Evolutionary conservation across 1,139 yeast species (phyloP).

Genomic region (Geotrichum histeridarum): DNA sequence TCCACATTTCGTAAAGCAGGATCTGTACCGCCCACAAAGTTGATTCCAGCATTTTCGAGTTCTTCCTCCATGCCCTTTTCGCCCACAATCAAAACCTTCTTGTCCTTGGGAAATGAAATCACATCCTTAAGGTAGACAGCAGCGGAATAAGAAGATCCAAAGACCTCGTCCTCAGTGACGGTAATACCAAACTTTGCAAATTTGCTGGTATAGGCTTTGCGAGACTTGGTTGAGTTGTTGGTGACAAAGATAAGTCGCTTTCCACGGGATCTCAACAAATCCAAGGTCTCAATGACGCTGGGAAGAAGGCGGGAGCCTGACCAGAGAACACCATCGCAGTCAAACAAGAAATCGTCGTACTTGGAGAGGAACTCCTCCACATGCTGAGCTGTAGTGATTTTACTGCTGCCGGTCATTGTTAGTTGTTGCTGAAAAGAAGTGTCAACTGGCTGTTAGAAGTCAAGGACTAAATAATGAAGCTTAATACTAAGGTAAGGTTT

Average conservation of each 20-base stretch:
- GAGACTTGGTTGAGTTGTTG: conserved; percentile 87
- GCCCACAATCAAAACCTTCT: conserved; percentile 84
- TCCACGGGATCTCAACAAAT: conserved; percentile 46
- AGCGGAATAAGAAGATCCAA: conserved; percentile 87
- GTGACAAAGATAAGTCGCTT: conserved; percentile 85
- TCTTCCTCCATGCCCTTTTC: conserved; percentile 78
- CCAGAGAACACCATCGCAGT: conserved; percentile 94
- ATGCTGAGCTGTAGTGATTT: conserved; percentile 45
- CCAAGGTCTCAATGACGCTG: conserved; percentile 61
- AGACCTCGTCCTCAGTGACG: conserved; percentile 66
- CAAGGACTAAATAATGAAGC: too few relatives aligned
- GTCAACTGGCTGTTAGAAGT: too few relatives aligned
- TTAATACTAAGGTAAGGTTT: too few relatives aligned
- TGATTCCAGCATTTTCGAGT: conserved; percentile 59
- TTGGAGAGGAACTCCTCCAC: conserved; percentile 52
- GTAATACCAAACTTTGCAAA: conserved; percentile 68
- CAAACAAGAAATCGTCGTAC: conserved; percentile 81
- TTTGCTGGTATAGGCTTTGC: conserved; percentile 69
- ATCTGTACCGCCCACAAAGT: conserved; percentile 70
- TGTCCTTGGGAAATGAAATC: conserved; percentile 59
- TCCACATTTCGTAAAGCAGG: conserved; percentile 28
- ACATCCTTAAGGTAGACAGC: conserved; percentile 82
- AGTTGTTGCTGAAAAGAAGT: too few relatives aligned
- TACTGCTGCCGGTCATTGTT: conserved; percentile 34
- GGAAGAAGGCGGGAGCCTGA: conserved; percentile 71